phyloP scores from a whole-genome alignment of 805 yeast species.

The Sugiyamaella marilandica region DNA sequence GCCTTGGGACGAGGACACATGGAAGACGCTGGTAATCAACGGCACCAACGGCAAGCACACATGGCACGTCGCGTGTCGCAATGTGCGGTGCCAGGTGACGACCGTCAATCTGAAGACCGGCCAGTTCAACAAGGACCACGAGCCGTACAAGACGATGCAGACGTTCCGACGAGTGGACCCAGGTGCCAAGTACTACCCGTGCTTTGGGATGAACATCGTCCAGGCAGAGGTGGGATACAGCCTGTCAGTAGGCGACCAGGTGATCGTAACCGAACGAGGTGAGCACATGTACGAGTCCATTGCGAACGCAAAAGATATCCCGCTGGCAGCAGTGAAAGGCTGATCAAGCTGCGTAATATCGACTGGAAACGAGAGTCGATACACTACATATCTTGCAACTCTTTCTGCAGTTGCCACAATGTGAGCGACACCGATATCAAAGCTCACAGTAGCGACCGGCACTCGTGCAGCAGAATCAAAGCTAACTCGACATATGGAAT shows the following conservation, averaged over 20 bases:
- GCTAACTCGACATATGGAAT: too few relatives aligned
- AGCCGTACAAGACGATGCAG: slow-evolving; percentile 30
- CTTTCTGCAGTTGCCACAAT: background rate
- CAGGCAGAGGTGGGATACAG: slow-evolving; percentile 21
- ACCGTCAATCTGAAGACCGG: slow-evolving; percentile 29
- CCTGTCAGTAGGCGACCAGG: slow-evolving; percentile 28
- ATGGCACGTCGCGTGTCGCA: slow-evolving; percentile 27
- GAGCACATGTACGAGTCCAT: slow-evolving; percentile 16
- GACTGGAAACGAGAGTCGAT: background rate
- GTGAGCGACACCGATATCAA: too few relatives aligned
- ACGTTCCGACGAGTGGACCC: slow-evolving; percentile 29
- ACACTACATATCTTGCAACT: background rate
- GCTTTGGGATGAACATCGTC: slow-evolving; percentile 30
- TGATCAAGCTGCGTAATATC: background rate
- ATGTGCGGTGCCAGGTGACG: slow-evolving; percentile 32
- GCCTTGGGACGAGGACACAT: slow-evolving; percentile 34
- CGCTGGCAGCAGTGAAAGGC: background rate
- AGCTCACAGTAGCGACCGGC: background rate
- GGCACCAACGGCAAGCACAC: slow-evolving; percentile 19
- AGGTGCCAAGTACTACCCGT: slow-evolving; percentile 25
- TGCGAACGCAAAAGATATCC: background rate
- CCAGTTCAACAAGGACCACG: slow-evolving; percentile 19
- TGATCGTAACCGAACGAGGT: slow-evolving; percentile 22
- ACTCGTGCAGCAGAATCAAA: too few relatives aligned
- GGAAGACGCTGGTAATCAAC: slow-evolving; percentile 26